Evolutionary conservation across 768 basidiomycete genomes (phyloP), one percentile per base, ranked within the genome.

Genomic region (Agaricus bisporus): DNA sequence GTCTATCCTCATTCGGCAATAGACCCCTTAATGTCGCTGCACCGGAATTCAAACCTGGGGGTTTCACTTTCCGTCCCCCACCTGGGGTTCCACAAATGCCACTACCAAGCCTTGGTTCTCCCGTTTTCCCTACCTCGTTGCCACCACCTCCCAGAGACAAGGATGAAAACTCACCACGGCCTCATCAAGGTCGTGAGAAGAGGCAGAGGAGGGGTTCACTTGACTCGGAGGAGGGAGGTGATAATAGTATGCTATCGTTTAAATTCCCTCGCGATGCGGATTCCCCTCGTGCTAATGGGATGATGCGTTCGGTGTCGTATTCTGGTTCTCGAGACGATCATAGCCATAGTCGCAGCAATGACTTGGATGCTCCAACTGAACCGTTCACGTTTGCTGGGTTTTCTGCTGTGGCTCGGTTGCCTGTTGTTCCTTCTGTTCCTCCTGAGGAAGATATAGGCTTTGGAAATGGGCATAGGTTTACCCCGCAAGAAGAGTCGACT

Each of bases 1-100:
- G 8, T 75, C 75, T 41, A 62, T 78, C 74, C 36, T 81, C 76
- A 1, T 63, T 83, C 45, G 81, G 81, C 22, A 28, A 22, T 18
- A 85, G 83, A 60, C 80, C 83, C n/a, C 78, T 93, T 52, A 93
- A 91, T 63, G 81, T 81, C 5, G 77, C 84, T 18, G 91, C 91
- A 2, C 78, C 78, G 12, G 91, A 91, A 66, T 93, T 93, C 70
- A 91, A 85, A 63, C 91, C 91, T 7, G 67, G 70, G 3, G 77
- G 77, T 15, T 92, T 92, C 68, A 88, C 81, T 15, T 92, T 93
- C 78, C 75, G 77, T n/a, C 80, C 83, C 28, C 85, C 87, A 12
- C 67, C 79, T 9, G 85, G 79, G 47, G 80, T 80, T 5, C 86
- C 88, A 15, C 74, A 79, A 44, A 74, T 89, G 68, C 69, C 78